Evolutionary conservation across 208 protist species (phyloP), one percentile per base, ranked within the genome.

Genomic region (Trypanosoma rangeli): DNA sequence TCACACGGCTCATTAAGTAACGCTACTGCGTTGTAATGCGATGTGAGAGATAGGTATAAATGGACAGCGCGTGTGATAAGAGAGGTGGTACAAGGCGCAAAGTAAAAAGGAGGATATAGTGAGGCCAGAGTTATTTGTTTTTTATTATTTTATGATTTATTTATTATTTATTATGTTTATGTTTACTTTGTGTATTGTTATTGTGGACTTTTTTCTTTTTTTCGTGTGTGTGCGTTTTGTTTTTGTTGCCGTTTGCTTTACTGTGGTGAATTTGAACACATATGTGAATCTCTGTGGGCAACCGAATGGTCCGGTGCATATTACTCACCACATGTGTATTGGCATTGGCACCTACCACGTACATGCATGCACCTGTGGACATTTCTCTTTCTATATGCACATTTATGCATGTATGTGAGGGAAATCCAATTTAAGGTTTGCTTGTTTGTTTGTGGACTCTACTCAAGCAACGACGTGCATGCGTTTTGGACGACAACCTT

Each of bases 181-280:
- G 4, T 18, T 55, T 15, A 22, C 46, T 50, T 20, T 50, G 13
- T 22, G 2, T 37, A 46, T 35, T 56, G 33, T 70, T 26, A 55
- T 15, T 24, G 7, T 55, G 22, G 1, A 55, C 0, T 63, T 61
- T 64, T 52, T 74, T 55, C 70, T 74, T 28, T 60, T 15, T 80
- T 58, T 58, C 28, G 54, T 70, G 48, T 64, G 68, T 65, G 49
- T 39, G 24, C 53, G 33, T 37, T 2, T 37, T 37, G 7, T 37
- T 37, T 7, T 37, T 37, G 2, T 37, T 37, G 33, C 7, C 33
- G n/a, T 37, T 37, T 7, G 33, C 33, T 37, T 37, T 37, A 37
- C 33, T 37, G 33, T 37, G 33, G 33, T 2, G 33, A 7, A 37
- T 9, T 37, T 37, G 33, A 7, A 37, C 33, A 37, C 33, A 7